These are phyloP conservation scores for Cydonia oblonga DNA, from an alignment of 331 rosid genomes.

Conservation along the genomic window DNA sequence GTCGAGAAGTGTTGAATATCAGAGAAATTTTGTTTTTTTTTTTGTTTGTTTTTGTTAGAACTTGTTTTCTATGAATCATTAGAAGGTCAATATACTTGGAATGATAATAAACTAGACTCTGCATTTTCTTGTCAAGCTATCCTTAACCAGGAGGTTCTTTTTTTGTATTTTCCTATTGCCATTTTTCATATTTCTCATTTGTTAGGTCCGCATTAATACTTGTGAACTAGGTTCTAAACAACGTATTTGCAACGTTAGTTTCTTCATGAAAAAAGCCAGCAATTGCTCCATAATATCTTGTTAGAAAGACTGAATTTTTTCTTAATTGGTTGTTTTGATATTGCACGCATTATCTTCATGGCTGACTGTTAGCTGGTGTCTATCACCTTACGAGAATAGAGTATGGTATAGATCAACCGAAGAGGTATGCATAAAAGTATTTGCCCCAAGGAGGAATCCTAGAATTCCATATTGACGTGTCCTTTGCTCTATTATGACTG, in stretches of 20 bases:
- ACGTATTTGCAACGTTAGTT: neutral
- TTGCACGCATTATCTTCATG: too few relatives aligned
- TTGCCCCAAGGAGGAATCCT: too few relatives aligned
- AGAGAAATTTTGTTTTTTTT: neutral
- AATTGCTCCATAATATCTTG: neutral
- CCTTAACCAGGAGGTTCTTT: neutral
- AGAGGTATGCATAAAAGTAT: too few relatives aligned
- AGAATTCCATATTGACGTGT: too few relatives aligned
- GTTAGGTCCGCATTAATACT: neutral
- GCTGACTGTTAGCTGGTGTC: too few relatives aligned
- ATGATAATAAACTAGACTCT: neutral
- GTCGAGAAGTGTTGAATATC: neutral
- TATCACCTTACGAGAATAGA: too few relatives aligned
- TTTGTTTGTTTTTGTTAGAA: neutral
- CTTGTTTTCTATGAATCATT: neutral
- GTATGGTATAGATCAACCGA: too few relatives aligned
- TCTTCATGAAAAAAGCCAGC: neutral
- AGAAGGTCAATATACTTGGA: neutral
- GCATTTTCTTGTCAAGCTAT: neutral
- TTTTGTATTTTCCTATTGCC: neutral
- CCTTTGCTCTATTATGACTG: conserved; percentile 1
- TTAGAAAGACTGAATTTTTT: neutral
- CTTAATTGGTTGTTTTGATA: neutral
- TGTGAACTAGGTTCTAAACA: neutral
- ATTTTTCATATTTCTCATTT: neutral